Conservation (phyloP, 257 asterid genomes). For the Plantago elongata region DNA sequence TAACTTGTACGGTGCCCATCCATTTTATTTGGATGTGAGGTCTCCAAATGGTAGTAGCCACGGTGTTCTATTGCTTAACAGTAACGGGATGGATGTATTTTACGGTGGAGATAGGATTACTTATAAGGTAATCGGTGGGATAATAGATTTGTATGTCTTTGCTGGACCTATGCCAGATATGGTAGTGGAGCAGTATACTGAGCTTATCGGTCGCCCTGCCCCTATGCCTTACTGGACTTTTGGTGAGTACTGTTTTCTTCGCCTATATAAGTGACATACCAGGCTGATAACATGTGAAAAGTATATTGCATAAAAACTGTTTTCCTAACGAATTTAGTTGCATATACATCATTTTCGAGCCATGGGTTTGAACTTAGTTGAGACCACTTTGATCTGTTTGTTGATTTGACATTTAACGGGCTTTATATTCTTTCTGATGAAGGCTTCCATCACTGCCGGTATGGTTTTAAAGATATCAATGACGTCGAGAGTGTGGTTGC, state of each 20-base stretch:
- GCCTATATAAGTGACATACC: too few species aligned
- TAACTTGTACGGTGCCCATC: constrained; percentile 84
- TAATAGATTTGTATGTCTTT: constrained; percentile 69
- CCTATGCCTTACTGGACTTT: constrained; percentile 95
- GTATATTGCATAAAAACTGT: too few species aligned
- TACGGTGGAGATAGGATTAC: constrained; percentile 68
- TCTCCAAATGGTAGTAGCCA: constrained; percentile 60
- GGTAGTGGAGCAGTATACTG: constrained; percentile 80
- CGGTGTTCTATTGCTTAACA: constrained; percentile 72
- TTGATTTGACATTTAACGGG: not conserved
- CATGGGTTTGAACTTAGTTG: not conserved
- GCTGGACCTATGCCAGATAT: constrained; percentile 70
- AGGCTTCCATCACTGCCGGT: constrained; percentile 93
- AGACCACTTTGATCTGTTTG: constrained; percentile 6
- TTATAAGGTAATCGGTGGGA: constrained; percentile 77
- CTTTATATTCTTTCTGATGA: not conserved
- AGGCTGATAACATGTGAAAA: too few species aligned
- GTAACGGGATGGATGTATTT: constrained; percentile 82
- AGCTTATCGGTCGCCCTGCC: constrained; percentile 82
- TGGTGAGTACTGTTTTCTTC: constrained; percentile 38
- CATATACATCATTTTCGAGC: not conserved
- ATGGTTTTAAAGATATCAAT: constrained; percentile 64
- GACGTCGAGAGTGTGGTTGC: constrained; percentile 71
- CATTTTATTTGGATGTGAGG: constrained; percentile 80
- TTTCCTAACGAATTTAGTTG: too few species aligned